Evolutionary conservation across 2,329 filamentous ascomycete genomes (phyloP), one percentile per base, ranked within the genome.

Genomic region (Penicillium sp.): DNA sequence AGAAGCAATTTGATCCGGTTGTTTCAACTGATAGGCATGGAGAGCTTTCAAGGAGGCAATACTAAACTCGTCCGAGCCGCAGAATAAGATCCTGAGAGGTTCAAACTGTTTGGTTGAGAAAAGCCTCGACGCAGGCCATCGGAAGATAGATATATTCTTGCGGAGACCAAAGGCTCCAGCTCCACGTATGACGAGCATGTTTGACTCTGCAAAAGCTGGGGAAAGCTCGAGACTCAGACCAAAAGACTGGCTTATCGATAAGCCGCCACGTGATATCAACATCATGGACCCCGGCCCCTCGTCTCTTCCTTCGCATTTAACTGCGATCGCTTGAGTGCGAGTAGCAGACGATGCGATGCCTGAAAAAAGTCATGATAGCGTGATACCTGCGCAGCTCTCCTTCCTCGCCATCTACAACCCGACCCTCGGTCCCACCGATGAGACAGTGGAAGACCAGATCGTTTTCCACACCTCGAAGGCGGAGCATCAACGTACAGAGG

Each of bases 341-440:
- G 42, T 45, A 47, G 44, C 51, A 49, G 45, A 58, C 56, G 54
- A 70, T 71, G 70, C 65, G 51, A 76, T 76, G 74, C 63, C 69
- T 64, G 68, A 68, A 61, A 68, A 59, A 61, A 70, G 70, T 29
- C 49, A 55, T 57, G 59, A 64, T 36, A 70, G 67, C 49, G 71
- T 88, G 58, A 77, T 86, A 31, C 92, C 94, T 41, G 93, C 93
- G 33, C 89, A 89, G 68, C 83, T 97, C 28, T 88, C 89, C 64
- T 97, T 94, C 71, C 82, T 99, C 42, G 86, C 93, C 70, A 95
- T 99, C 70, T 99, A 95, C 80, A 97, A 95, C 71, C 94, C 95
- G 31, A 85, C 87, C 6, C 81, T 95, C 42, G 87, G 88, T 64
- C 80, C 69, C 33, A 83, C 81, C 70, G 88, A 91, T 69, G 87